Conservation (phyloP, 257 asterid genomes). For the Capsicum pubescens region DNA sequence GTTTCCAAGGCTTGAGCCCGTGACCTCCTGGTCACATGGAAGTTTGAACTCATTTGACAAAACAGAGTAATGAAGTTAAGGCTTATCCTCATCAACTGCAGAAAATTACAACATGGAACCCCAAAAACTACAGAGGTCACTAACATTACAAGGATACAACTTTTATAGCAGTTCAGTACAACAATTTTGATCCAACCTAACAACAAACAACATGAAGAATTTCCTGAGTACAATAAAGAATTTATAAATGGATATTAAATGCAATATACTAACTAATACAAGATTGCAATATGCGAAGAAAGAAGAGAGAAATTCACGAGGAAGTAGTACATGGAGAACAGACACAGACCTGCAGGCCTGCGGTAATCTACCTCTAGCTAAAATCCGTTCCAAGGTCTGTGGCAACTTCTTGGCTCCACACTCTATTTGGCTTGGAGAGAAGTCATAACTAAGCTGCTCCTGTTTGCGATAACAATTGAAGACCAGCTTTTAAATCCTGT, state of each 20-base stretch:
- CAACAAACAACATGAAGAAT: neutral
- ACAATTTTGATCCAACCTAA: slow-evolving; percentile 1
- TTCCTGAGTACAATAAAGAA: neutral
- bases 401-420: neutral
- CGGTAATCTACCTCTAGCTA: slow-evolving; percentile 1
- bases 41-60: neutral
- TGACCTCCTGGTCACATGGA: too few relatives aligned
- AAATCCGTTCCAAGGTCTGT: slow-evolving; percentile 20
- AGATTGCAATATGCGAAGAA: neutral
- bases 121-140: neutral
- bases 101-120: neutral
- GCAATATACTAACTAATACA: neutral
- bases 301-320: neutral
- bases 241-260: neutral
- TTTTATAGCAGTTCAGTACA: neutral
- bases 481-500: slow-evolving; percentile 78
- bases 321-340: neutral
- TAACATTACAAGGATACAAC: neutral
- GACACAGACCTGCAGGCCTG: slow-evolving; percentile 18
- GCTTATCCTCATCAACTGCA: neutral
- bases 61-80: neutral
- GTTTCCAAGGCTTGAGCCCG: too few relatives aligned
- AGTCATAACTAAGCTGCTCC: neutral
- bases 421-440: neutral
- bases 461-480: slow-evolving; percentile 58